Conservation (phyloP, 2,329 filamentous ascomycete species). For the Coleophoma cylindrospora region DNA sequence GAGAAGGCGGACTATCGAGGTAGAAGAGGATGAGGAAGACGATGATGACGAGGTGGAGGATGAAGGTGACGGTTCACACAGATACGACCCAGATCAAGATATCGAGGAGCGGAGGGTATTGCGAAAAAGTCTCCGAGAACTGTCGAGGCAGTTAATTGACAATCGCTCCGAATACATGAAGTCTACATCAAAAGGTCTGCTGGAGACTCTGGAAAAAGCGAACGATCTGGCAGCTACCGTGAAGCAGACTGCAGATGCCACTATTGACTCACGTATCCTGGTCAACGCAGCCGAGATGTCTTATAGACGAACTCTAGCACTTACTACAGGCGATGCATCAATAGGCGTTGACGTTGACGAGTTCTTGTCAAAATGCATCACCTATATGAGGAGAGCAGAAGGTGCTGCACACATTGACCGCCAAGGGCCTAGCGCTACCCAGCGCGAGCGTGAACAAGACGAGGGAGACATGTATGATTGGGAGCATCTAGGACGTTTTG, state of each 20-base stretch:
- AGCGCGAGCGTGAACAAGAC: conserved; percentile 47
- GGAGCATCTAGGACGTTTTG: conserved; percentile 74
- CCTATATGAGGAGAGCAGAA: conserved; percentile 72
- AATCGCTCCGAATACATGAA: conserved; percentile 68
- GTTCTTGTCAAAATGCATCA: conserved; percentile 84
- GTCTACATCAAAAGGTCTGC: conserved; percentile 58
- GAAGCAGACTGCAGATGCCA: conserved; percentile 85
- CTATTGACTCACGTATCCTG: conserved; percentile 82
- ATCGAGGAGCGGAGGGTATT: conserved; percentile 66
- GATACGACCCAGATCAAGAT: conserved; percentile 81
- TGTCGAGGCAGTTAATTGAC: conserved; percentile 57
- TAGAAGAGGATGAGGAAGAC: conserved; percentile 22
- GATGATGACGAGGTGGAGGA: not conserved
- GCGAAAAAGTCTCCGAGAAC: conserved; percentile 63
- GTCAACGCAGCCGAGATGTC: conserved; percentile 77
- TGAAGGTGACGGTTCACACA: conserved; percentile 32
- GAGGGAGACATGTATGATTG: conserved; percentile 80
- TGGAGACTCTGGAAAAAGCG: conserved; percentile 60
- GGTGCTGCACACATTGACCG: conserved; percentile 47
- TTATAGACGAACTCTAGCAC: conserved; percentile 69
- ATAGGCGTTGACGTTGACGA: conserved; percentile 85
- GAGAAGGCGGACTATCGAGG: conserved; percentile 23
- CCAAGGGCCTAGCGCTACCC: conserved; percentile 40
- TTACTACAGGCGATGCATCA: conserved; percentile 67
- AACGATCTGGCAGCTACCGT: conserved; percentile 63